Conservation (phyloP, 2,329 filamentous ascomycete genomes). For the Calonectria hongkongensis region DNA sequence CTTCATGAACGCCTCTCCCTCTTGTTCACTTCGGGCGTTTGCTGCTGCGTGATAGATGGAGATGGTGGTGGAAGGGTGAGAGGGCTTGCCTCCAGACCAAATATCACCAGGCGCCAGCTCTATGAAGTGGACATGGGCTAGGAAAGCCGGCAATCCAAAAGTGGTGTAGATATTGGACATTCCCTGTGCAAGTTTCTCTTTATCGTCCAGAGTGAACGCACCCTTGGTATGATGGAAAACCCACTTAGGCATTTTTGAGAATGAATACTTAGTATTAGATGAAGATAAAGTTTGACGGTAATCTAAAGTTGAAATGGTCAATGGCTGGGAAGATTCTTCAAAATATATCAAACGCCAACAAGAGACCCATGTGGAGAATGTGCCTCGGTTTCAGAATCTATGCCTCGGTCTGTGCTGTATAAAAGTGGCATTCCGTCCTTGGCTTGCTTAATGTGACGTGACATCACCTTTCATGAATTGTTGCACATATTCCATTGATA, state of each 20-base stretch:
- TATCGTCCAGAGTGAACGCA: constrained; percentile 6
- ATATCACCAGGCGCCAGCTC: neutral
- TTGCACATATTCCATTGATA: no score
- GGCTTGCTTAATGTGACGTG: no score
- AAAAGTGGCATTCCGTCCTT: no score
- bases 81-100: constrained; percentile 2
- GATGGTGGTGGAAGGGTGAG: neutral
- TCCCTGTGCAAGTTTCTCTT: constrained; percentile 5
- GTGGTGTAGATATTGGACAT: constrained; percentile 7
- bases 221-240: constrained; percentile 7
- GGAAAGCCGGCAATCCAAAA: neutral
- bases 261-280: neutral
- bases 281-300: no score
- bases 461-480: no score
- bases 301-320: no score
- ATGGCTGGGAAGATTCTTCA: no score
- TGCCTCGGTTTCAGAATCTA: no score
- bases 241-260: neutral
- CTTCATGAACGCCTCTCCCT: neutral
- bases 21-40: neutral
- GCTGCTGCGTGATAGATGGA: neutral
- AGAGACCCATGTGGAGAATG: no score
- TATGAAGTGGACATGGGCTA: neutral
- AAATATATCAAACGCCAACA: no score
- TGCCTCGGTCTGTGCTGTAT: no score